Evolutionary conservation across 768 basidiomycete species (phyloP).

Genomic region (Russula sp.): DNA sequence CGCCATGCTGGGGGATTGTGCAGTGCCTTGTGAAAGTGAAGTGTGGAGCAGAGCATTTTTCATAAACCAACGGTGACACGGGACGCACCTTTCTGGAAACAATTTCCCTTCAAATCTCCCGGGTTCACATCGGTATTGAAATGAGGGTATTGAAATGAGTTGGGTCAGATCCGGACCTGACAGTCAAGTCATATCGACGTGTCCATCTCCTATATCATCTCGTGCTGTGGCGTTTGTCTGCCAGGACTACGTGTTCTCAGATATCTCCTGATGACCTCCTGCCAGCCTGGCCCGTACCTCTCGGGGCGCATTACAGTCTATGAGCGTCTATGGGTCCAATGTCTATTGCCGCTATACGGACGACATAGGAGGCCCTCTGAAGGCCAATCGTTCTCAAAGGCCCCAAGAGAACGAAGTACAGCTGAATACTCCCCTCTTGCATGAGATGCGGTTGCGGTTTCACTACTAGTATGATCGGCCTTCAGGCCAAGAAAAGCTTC

Average conservation of each 20-base stretch:
- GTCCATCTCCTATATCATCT: not conserved
- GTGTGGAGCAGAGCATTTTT: not conserved
- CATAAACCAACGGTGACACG: not conserved
- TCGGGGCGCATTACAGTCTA: not conserved
- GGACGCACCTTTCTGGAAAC: not conserved
- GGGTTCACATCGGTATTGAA: slow-evolving; percentile 6
- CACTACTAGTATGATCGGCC: not conserved
- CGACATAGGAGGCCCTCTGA: not conserved
- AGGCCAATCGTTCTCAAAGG: not conserved
- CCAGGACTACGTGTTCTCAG: not conserved
- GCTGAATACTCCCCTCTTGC: not conserved
- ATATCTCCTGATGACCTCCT: not conserved
- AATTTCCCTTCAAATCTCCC: not conserved
- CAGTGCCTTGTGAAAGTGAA: not conserved
- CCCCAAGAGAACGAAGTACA: too few relatives aligned
- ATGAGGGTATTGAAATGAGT: not conserved
- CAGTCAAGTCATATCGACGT: not conserved
- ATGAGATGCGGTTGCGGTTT: not conserved
- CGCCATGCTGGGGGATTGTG: too few relatives aligned
- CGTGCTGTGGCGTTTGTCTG: not conserved
- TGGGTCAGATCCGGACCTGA: not conserved
- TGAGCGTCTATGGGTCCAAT: not conserved
- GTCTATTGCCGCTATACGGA: not conserved
- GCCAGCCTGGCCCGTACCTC: not conserved
- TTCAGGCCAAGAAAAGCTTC: not conserved